Evolutionary conservation across 2,329 filamentous ascomycete species (phyloP), one percentile per base, ranked within the genome.

Genomic region (Fusarium pseudocircinatum): DNA sequence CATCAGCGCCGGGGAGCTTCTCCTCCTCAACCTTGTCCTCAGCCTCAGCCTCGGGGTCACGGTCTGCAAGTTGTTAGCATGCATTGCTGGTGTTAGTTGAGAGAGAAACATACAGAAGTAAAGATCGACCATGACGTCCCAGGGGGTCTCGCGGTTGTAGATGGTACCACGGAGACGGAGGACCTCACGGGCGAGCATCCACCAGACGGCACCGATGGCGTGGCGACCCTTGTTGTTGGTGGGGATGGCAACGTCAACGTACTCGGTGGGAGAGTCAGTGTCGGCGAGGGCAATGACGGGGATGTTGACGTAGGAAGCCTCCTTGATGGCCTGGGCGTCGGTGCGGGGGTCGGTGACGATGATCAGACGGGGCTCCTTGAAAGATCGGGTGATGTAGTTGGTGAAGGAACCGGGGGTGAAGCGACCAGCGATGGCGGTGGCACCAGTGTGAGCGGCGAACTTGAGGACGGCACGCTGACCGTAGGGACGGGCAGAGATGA

Each of bases 181-280:
- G 85, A 99, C 96, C 92, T 99, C 96, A 91, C 96, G 96, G 85
- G 96, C 96, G 80, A 99, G 91, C 92, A 99, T 93, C 96, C 96
- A 99, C 96, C 96, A 99, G 89, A 99, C 86, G 82, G 96, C 91
- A 90, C 96, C 96, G 82, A 99, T 99, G 85, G 97, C 92, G 89
- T 98, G 95, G 85, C 96, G 96, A 90, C 95, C 96, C 93, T 99
- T 99, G 94, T 99, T 99, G 94, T 99, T 99, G 89, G 96, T 98
- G 83, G 96, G 96, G 88, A 99, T 99, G 87, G 96, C 96, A 86
- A 98, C 94, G 84, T 99, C 96, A 85, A 99, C 96, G 89, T 96
- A 99, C 89, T 99, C 96, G 86, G 96, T 98, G 83, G 96, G 96
- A 73, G 96, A 98, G 90, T 99, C 96, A 84, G 96, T 98, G 88